Base-by-base conservation (phyloP, 108 stramenopile species). In the Epithemia pelagica region DNA sequence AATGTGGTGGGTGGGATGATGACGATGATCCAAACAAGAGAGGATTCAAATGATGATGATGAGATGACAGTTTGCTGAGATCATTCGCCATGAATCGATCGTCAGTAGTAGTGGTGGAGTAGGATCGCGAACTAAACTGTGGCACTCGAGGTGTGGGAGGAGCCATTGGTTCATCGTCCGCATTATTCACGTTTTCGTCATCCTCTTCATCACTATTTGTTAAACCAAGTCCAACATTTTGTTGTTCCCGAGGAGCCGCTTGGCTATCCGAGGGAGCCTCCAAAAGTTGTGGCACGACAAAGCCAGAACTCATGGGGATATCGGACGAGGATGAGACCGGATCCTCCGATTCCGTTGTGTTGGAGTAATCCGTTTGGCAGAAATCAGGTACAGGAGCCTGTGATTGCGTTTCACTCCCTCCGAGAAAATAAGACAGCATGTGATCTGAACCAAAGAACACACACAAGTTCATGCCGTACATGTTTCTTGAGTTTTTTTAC, bases 381-480 rank as follows among this genome's bases (percentile, higher is more conserved):
- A 52, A 53, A 65, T 55, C 54, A 2, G 73, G 69, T 30, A 54
- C 67, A 7, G 56, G 5, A 54, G 27, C 37, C 18, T 52, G 28
- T 32, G 56, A 51, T 27, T 68, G 62, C 32, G 37, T 27, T 1
- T 58, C 55, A 57, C 73, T 73, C 28, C 75, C 79, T 0, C 83
- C 88, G 29, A 89, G 70, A 72, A 89, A 89, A 61, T 86, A 89
- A 1, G 81, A 85, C 46, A 89, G 67, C 57, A 89, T 71, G 77
- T 89, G 85, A 55, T 84, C 88, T 85, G 61, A 25, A 52, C 26
- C 1, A 60, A 19, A 28, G 10, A 33, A 5, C 19, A 46, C 59
- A 23, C 23, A 24, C 31, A 32, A 29, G 61, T n/a, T n/a, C n/a
- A n/a, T n/a, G n/a, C n/a, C n/a, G n/a, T n/a, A n/a, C n/a, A n/a